Base-by-base conservation (phyloP, 2,329 filamentous ascomycete species). In the Talaromyces atroroseus region DNA sequence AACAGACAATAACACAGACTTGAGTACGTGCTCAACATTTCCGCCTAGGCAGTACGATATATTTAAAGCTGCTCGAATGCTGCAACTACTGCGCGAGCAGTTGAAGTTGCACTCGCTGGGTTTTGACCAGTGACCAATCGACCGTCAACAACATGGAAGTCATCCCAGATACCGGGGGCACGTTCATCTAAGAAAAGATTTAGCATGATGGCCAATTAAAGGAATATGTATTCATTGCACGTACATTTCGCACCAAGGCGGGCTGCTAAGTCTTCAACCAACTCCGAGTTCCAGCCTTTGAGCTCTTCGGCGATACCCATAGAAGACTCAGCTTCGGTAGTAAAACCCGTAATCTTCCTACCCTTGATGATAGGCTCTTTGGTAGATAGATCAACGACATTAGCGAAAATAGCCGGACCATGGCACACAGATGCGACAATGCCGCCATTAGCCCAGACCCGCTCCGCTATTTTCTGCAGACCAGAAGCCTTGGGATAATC, bases 361-460 rank as follows among this genome's bases (percentile, higher is more conserved):
- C 72, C 71, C 51, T 68, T 63, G 54, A 76, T 74, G 18, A 76
- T 57, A 6, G 71, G 68, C 59, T 73, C 61, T 7, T 64, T 62
- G 23, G 72, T 75, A 1, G 59, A 51, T 1, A 20, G 58, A 52
- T 75, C 72, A 29, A 69, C 47, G 1, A 75, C 38, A 32, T 66
- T 65, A 49, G 67, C 60, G 59, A 74, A 75, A 34, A 75, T 73
- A 26, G 74, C 73, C 18, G 68, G 67, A 5, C 72, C 71, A 58
- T 75, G 73, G 40, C 73, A 68, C 42, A 79, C 77, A 11, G 74
- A 70, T 7, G 73, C 67, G 26, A 79, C 66, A 44, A 79, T 63
- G 23, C 74, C 74, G 4, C 74, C 73, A 44, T 71, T 68, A 1
- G 66, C 63, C 62, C 68, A 78, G 16, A 79, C 68, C 32, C 70